These are phyloP conservation scores for Areca catechu DNA, from an alignment of 176 grass and related monocot species.

Conservation along the genomic window DNA sequence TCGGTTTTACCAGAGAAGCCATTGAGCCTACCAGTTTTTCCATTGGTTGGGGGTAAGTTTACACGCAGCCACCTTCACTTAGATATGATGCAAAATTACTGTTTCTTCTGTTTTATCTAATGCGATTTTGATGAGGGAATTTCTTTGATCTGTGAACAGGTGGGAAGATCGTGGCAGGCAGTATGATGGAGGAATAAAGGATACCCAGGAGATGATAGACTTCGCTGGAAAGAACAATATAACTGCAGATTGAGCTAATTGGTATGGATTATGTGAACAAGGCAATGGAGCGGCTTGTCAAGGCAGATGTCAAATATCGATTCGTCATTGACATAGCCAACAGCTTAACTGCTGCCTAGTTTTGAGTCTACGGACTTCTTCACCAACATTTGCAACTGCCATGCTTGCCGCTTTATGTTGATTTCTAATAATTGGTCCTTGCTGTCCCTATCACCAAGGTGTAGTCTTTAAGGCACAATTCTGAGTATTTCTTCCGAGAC, in stretches of 20 bases:
- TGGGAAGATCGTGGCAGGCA: slow-evolving; percentile 33
- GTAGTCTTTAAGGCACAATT: too few relatives aligned
- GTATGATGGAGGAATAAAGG: slow-evolving; percentile 44
- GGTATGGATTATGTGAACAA: slow-evolving; percentile 18
- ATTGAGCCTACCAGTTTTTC: slow-evolving; percentile 34
- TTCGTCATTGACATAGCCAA: slow-evolving; percentile 63
- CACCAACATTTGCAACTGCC: too few relatives aligned
- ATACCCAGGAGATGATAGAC: slow-evolving; percentile 63
- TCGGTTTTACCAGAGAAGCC: slow-evolving; percentile 46
- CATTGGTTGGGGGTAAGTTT: slow-evolving; percentile 25
- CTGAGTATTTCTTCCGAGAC: too few relatives aligned
- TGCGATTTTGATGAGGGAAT: too few relatives aligned
- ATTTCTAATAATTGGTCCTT: too few relatives aligned
- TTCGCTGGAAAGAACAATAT: slow-evolving; percentile 33
- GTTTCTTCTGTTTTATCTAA: too few relatives aligned
- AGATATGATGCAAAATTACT: neutral
- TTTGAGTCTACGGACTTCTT: too few relatives aligned
- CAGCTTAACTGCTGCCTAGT: slow-evolving; percentile 20
- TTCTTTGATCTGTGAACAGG: slow-evolving; percentile 6
- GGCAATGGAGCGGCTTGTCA: slow-evolving; percentile 46
- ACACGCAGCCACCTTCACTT: too few relatives aligned
- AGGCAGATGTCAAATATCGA: slow-evolving; percentile 48
- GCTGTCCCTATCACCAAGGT: too few relatives aligned
- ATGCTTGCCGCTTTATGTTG: too few relatives aligned
- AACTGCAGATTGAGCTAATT: slow-evolving; percentile 34